Evolutionary conservation across 1,139 yeast species (phyloP), one percentile per base, ranked within the genome.

Genomic region (Scheffersomyces stambukii): DNA sequence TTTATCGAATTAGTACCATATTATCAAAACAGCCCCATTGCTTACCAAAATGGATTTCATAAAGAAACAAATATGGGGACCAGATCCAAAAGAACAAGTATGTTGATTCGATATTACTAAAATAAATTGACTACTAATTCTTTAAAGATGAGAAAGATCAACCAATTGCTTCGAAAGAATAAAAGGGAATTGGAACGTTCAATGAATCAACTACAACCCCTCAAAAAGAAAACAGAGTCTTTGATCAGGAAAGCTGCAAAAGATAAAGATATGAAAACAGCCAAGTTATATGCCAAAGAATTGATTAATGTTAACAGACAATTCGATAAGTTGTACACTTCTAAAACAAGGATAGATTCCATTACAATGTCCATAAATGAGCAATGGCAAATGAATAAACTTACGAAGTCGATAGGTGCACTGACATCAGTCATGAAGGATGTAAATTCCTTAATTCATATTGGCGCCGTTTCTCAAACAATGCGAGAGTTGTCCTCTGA

Each of bases 1-100:
- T n/a, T n/a, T n/a, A n/a, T n/a, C n/a, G n/a, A n/a, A n/a, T n/a
- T n/a, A n/a, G n/a, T n/a, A n/a, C n/a, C n/a, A n/a, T n/a, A n/a
- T n/a, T n/a, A n/a, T n/a, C n/a, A n/a, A n/a, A n/a, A n/a, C n/a
- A n/a, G 14, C 17, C 20, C 25, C 13, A n/a, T 13, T 13, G 35
- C 25, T 10, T 13, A 23, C 4, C 31, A 4, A 16, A 8, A 81
- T 82, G 91, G 85, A 82, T 43, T 77, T 64, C 47, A 58, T 89
- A 25, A 88, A 85, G 60, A 78, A 79, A 51, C 84, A 89, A 7
- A 78, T 89, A 29, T 89, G 93, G 80, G 98, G 97, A 2, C 96
- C 96, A 0, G 96, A 88, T 53, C 95, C 96, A 25, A 81, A 81
- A 48, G 97, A 91, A 49, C 96, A 86, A 46, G 77, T 70, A 59